Percentiles rank a stretch among this genome's conserved stretches.
Evolutionary conservation across 192 early-diverging fungal genomes (phyloP).

Genomic region (Mortierella alpina): DNA sequence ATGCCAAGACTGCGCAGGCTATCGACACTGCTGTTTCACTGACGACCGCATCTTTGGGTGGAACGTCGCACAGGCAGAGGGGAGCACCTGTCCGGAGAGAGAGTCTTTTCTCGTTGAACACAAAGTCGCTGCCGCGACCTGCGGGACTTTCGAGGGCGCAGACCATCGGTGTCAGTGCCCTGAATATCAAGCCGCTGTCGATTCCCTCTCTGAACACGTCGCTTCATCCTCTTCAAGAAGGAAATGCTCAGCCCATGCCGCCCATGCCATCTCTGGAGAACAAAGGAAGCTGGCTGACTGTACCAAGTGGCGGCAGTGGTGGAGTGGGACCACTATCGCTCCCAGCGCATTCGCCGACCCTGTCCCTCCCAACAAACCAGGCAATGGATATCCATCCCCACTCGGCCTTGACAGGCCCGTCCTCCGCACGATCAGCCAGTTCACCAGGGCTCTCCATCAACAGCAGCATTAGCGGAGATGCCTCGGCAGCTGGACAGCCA

Average conservation of each 20-base stretch:
- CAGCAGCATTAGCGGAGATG: too few species aligned
- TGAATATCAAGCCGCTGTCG: slow-evolving; percentile 37
- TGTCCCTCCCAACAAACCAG: slow-evolving; percentile 22
- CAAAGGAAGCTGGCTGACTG: slow-evolving; percentile 47
- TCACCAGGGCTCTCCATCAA: slow-evolving; percentile 1
- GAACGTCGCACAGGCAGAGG: slow-evolving; percentile 12
- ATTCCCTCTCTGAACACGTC: slow-evolving; percentile 19
- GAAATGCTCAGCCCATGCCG: slow-evolving; percentile 9
- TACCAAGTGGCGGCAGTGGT: slow-evolving; percentile 10
- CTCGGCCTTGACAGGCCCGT: slow-evolving; percentile 17
- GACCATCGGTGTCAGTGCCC: slow-evolving; percentile 34
- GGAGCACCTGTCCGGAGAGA: slow-evolving; percentile 25
- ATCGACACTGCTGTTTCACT: slow-evolving; percentile 42
- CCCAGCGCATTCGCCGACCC: slow-evolving; percentile 19
- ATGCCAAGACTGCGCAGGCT: slow-evolving; percentile 41
- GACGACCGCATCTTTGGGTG: slow-evolving; percentile 33
- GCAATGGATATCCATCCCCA: slow-evolving; percentile 5
- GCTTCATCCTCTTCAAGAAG: slow-evolving; percentile 31
- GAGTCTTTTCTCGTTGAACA: slow-evolving; percentile 51
- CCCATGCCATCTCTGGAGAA: background rate
- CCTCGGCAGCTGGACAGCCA: too few species aligned
- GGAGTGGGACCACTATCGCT: background rate
- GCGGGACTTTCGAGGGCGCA: slow-evolving; percentile 26
- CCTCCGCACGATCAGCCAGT: slow-evolving; percentile 26
- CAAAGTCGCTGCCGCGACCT: slow-evolving; percentile 40